Evolutionary conservation across 1,139 yeast genomes (phyloP).

Genomic region (Sugiyamaella paludigena): DNA sequence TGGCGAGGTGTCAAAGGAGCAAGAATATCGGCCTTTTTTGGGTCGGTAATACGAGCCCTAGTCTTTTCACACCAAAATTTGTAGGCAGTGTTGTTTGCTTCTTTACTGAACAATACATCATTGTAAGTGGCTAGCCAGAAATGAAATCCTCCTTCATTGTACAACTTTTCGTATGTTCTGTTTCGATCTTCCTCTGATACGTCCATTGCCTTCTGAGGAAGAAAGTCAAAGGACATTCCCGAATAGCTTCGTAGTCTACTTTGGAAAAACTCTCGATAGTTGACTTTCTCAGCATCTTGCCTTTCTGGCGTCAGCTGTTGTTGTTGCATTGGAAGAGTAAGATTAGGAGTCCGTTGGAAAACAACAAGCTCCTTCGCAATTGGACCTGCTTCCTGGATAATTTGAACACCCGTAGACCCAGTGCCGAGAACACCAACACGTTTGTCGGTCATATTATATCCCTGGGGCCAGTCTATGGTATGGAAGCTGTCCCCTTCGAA

Average conservation of each 20-base stretch:
- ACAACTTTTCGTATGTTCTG: slow-evolving; percentile 24
- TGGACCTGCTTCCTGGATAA: slow-evolving; percentile 14
- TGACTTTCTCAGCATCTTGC: slow-evolving; percentile 16
- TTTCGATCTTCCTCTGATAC: slow-evolving; percentile 28
- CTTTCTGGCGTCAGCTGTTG: slow-evolving; percentile 12
- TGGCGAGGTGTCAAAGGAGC: slow-evolving; percentile 32
- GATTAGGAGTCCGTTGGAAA: slow-evolving; percentile 34
- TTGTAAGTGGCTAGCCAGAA: slow-evolving; percentile 31
- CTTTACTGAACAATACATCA: slow-evolving; percentile 27
- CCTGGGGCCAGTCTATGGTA: slow-evolving; percentile 30
- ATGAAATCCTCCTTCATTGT: slow-evolving; percentile 29
- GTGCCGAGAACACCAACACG: slow-evolving; percentile 32
- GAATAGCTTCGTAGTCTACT: slow-evolving; percentile 22
- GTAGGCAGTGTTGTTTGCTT: slow-evolving; percentile 30
- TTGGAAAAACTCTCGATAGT: slow-evolving; percentile 21
- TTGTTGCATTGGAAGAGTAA: slow-evolving; percentile 32
- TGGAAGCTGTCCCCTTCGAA: slow-evolving; percentile 31
- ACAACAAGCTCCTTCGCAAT: slow-evolving; percentile 19
- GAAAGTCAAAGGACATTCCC: slow-evolving; percentile 26
- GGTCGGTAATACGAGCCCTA: slow-evolving; percentile 29
- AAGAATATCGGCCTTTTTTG: slow-evolving; percentile 26
- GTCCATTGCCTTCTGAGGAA: slow-evolving; percentile 17
- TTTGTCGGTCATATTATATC: slow-evolving; percentile 25
- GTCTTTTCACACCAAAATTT: slow-evolving; percentile 32
- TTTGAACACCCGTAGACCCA: slow-evolving; percentile 34